Conservation (phyloP, 352 stramenopile species). For the Globisporangium megalacanthum region DNA sequence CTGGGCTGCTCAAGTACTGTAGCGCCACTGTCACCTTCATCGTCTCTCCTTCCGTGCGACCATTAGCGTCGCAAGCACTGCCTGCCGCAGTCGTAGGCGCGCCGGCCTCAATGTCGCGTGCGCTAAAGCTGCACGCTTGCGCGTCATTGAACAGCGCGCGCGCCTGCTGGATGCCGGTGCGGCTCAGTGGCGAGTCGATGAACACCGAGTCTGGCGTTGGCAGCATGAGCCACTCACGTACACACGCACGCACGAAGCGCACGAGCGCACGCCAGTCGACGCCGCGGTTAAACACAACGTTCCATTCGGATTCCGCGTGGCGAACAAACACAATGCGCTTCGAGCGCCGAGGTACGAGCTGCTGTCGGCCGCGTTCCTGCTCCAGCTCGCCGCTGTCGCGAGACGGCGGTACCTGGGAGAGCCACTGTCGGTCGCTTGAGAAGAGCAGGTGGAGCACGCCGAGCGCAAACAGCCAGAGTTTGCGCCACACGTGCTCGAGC, state of each 20-base stretch:
- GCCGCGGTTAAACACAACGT: conserved; percentile 85
- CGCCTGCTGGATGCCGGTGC: conserved; percentile 48
- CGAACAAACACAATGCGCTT: conserved; percentile 82
- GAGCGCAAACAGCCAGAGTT: conserved; percentile 57
- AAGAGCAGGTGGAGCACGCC: conserved; percentile 66
- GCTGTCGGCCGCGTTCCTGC: neutral
- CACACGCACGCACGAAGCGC: conserved; percentile 44
- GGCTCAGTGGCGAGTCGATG: conserved; percentile 80
- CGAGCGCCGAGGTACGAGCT: neutral
- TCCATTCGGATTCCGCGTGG: conserved; percentile 88
- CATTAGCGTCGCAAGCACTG: neutral
- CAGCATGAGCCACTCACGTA: conserved; percentile 64
- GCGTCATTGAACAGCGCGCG: conserved; percentile 35
- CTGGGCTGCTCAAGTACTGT: conserved; percentile 35
- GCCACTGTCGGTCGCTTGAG: conserved; percentile 62
- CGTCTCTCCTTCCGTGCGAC: neutral
- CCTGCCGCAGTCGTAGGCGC: conserved; percentile 5
- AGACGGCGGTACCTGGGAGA: neutral
- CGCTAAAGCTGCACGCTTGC: no score
- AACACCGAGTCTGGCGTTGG: conserved; percentile 72
- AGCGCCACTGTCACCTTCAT: conserved; percentile 25
- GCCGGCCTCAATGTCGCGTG: neutral
- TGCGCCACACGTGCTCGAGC: conserved; percentile 43
- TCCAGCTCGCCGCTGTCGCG: neutral
- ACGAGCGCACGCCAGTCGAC: conserved; percentile 34